Evolutionary conservation across 345 rosid genomes (phyloP), one percentile per base, ranked within the genome.

Genomic region (Microthlaspi erraticum): DNA sequence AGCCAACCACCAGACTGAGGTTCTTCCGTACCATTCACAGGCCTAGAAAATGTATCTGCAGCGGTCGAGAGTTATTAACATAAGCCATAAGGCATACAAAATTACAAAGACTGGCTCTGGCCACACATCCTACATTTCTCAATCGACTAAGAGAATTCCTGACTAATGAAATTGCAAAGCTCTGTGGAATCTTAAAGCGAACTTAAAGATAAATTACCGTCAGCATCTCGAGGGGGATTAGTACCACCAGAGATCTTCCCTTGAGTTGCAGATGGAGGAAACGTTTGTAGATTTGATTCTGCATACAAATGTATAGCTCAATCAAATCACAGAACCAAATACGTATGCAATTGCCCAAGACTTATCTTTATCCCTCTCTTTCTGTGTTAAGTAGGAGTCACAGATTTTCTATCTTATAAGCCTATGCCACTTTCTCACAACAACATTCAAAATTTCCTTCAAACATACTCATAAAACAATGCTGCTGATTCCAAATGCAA

Each of bases 31-130:
- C 56, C 70, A 58, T 93, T 71, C 6, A 42, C 61, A 0, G 32
- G 84, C 69, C 86, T 82, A 2, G 97, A 91, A 81, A 93, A 93
- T 52, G 97, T 81, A 80, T 85, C 98, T 93, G 87, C 74, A 79
- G 5, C 48, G 36, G 23, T 14, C 31, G 2, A 73, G 62, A 49
- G 23, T 39, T 13, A 19, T n/a, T 19, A 41, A 63, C 51, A 78
- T 61, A 56, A 66, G 33, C 46, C 38, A 26, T 2, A 14, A 67
- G 59, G 6, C 20, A 71, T 34, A 53, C 13, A 10, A 23, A 64
- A 58, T 6, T 45, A 6, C 8, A 10, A 43, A 68, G 23, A 31
- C 3, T 31, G 17, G 13, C 64, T 43, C 10, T 0, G 5, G n/a
- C 8, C n/a, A 9, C 37, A 56, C n/a, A 34, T 9, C 14, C 11